phyloP scores from a whole-genome alignment of 164 flowering plant genomes.

The Sextonia rubra region DNA sequence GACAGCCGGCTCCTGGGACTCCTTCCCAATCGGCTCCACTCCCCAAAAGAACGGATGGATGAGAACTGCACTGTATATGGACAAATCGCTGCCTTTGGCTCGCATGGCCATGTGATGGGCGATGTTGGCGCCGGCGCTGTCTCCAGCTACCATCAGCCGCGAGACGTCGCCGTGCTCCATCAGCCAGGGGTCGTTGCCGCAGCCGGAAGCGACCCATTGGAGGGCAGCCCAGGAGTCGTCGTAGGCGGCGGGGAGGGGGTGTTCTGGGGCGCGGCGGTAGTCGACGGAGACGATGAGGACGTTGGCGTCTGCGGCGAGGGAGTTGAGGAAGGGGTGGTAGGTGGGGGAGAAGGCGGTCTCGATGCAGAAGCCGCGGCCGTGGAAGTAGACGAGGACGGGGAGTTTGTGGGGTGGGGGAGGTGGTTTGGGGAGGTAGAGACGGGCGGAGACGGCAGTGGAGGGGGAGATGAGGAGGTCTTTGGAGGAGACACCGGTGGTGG shows the following conservation, averaged over 20 bases:
- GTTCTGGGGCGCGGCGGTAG: slow-evolving; percentile 19
- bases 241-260: slow-evolving; percentile 13
- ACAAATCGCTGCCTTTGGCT: slow-evolving; percentile 9
- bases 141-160: slow-evolving; percentile 11
- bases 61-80: slow-evolving; percentile 9
- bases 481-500: slow-evolving; percentile 39
- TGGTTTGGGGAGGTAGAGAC: slow-evolving; percentile 38
- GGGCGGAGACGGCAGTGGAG: slow-evolving; percentile 22
- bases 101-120: neutral
- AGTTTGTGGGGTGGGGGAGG: slow-evolving; percentile 7
- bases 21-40: neutral
- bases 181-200: slow-evolving; percentile 15
- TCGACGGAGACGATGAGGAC: slow-evolving; percentile 14
- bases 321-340: slow-evolving; percentile 12
- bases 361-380: slow-evolving; percentile 30
- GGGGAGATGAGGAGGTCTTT: slow-evolving; percentile 36
- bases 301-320: slow-evolving; percentile 13
- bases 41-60: slow-evolving; percentile 4
- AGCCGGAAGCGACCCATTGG: slow-evolving; percentile 13
- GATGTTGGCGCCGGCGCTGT: slow-evolving; percentile 14
- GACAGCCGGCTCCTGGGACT: neutral
- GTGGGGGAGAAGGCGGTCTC: slow-evolving; percentile 28
- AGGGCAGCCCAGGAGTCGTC: slow-evolving; percentile 20
- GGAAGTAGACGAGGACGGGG: slow-evolving; percentile 20
- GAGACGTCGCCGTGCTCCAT: slow-evolving; percentile 9